Base-by-base conservation (phyloP, 768 basidiomycete genomes). In the Phallus indusiatus region DNA sequence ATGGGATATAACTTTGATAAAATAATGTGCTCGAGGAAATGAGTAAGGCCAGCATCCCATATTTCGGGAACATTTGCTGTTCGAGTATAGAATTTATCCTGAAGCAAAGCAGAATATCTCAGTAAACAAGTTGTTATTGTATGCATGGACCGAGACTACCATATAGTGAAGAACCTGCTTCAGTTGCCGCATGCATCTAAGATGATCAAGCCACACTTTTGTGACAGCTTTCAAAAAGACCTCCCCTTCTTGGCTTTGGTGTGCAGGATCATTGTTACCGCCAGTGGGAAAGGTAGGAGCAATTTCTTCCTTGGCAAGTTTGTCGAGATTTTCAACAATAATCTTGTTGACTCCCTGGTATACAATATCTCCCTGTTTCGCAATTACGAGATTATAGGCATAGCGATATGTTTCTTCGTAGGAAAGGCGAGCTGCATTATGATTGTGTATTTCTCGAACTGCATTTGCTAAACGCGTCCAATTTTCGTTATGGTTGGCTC, bases 381-480 rank as follows among this genome's bases (percentile, higher is more conserved):
- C 80, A 4, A 96, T 80, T 5, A 96, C 94, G 81, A 98, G 84
- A 68, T 94, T 93, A 73, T 96, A 96, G 18, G 87, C 92, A 69
- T 88, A 93, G 47, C 95, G 81, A 70, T 96, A 92, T 64, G 92
- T 90, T 73, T 94, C 94, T 70, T 98, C 91, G 64, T 88, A 94
- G 20, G 87, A 89, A 35, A 99, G 81, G 65, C 84, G 86, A 53
- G 84, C 82, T 3, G 93, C 91, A 70, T 95, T 92, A 72, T 95
- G 91, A 65, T 90, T 87, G 70, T 95, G 92, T 54, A 99, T 97
- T 76, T 95, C 92, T 60, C 83, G 79, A 64, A 99, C 94, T 63
- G 97, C 96, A 62, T 78, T 76, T 11, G 90, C 78, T 12, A 99
- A 76, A 63, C 82, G 82, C 6, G 77, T 69, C 91, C 94, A 96